Evolutionary conservation across 2,329 filamentous ascomycete species (phyloP), one percentile per base, ranked within the genome.

Genomic region (Hypocreales sp.): DNA sequence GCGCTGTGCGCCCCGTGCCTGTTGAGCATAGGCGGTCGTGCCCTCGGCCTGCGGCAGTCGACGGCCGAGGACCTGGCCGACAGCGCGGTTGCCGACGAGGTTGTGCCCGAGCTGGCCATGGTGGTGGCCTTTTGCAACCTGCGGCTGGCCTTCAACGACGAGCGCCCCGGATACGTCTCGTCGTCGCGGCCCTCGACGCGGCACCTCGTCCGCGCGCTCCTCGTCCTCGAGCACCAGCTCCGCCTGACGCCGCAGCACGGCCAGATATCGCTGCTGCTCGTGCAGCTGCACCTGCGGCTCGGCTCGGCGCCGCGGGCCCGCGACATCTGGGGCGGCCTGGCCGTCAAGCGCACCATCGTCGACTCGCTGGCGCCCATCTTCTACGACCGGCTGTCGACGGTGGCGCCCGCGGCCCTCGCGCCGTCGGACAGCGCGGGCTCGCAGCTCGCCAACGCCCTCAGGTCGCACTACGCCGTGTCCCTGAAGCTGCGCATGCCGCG

Each of bases 341-440:
- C 58, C 4, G 58, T 72, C 2, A 72, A 72, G 44, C 58, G 67
- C 14, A 65, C 63, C 0, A 64, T 70, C 16, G 58, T 67, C n/a
- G 66, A 72, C 34, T 62, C 65, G 0, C 51, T 72, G 1, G 64
- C 54, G 3, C 60, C 65, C 0, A 46, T 68, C 2, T 67, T 67
- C 32, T 61, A 64, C 33, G 68, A 73, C 39, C 57, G 68, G 2
- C 45, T 72, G 5, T 64, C 64, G 2, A 62, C 56, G 1, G 41
- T 71, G 3, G 51, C 66, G 0, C 67, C 67, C 0, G 37, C 40
- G 7, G 33, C 55, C 29, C 35, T 59, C 35, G 41, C 48, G 12
- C 35, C 47, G 8, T 38, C 42, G 24, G 50, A 55, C 4, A 35
- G 36, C 15, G 36, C 33, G 25, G 52, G 52, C 1, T 46, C 37